Evolutionary conservation across 169 alveolate species (phyloP).

Genomic region (Perkinsus chesapeaki): DNA sequence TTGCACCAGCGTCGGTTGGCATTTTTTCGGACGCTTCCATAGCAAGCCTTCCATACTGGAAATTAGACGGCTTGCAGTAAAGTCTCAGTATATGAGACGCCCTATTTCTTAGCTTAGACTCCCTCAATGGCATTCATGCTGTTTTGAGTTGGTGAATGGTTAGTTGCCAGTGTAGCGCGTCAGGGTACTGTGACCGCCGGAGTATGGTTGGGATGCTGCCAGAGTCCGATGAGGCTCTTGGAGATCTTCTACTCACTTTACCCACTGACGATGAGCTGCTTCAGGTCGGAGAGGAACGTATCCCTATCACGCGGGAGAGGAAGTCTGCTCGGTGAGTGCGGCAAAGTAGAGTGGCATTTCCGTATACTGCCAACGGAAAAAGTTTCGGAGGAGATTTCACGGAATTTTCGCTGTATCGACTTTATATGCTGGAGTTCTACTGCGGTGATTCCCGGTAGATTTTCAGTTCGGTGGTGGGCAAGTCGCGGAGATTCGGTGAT

Average conservation of each 20-base stretch:
- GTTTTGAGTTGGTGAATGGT: not conserved
- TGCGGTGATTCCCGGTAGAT: no score
- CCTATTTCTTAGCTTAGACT: not conserved
- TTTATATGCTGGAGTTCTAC: no score
- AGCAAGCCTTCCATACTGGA: not conserved
- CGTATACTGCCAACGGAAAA: not conserved
- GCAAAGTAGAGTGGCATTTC: not conserved
- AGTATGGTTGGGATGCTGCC: not conserved
- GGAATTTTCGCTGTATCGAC: no score
- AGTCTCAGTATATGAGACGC: not conserved
- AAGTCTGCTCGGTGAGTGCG: not conserved
- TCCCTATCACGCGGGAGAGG: not conserved
- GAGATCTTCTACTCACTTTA: not conserved
- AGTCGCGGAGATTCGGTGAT: no score
- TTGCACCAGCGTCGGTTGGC: not conserved
- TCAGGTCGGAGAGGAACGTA: not conserved
- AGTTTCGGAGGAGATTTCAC: no score
- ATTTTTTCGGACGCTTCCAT: not conserved
- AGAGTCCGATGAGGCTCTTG: not conserved
- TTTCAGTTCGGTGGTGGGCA: no score
- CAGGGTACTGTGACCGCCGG: not conserved
- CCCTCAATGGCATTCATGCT: not conserved
- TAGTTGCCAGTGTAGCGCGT: not conserved
- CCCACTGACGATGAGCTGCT: not conserved
- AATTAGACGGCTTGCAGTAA: not conserved